A percentile compares a stretch with the other conserved stretches of the same genome.
Conservation (phyloP, 345 rosid genomes). For the Orychophragmus violaceus region DNA sequence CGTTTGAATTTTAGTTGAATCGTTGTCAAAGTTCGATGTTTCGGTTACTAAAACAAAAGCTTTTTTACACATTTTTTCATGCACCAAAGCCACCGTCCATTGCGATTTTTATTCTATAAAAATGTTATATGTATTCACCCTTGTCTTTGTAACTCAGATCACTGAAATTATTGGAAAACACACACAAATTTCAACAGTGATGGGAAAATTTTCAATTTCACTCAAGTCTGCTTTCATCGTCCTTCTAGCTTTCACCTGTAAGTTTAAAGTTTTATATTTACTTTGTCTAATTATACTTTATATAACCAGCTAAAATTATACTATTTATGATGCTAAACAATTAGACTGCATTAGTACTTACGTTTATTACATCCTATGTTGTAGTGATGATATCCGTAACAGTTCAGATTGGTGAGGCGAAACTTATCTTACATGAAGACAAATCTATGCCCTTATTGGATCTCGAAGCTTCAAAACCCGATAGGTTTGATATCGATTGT, state of each 20-base stretch:
- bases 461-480: neutral
- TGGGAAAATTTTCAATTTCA: neutral
- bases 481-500: neutral
- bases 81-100: constrained; percentile 33
- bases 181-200: neutral
- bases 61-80: constrained; percentile 17
- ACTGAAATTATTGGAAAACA: too few species aligned
- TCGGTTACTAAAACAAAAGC: constrained; percentile 17
- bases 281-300: too few species aligned
- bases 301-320: too few species aligned
- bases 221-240: neutral
- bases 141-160: too few species aligned
- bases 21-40: constrained; percentile 34
- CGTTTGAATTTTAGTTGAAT: constrained; percentile 13
- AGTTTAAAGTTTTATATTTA: neutral
- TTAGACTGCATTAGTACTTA: neutral
- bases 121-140: too few species aligned
- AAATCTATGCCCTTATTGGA: neutral
- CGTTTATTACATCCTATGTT: neutral
- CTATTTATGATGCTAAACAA: neutral
- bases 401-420: constrained; percentile 7
- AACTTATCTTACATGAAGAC: constrained; percentile 1
- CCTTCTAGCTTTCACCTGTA: constrained; percentile 3
- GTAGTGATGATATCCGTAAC: constrained; percentile 10
- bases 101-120: too few species aligned